A percentile compares a stretch with the other conserved stretches of the same genome.
phyloP scores from a whole-genome alignment of 352 stramenopile genomes.

The Phytophthora pistaciae region DNA sequence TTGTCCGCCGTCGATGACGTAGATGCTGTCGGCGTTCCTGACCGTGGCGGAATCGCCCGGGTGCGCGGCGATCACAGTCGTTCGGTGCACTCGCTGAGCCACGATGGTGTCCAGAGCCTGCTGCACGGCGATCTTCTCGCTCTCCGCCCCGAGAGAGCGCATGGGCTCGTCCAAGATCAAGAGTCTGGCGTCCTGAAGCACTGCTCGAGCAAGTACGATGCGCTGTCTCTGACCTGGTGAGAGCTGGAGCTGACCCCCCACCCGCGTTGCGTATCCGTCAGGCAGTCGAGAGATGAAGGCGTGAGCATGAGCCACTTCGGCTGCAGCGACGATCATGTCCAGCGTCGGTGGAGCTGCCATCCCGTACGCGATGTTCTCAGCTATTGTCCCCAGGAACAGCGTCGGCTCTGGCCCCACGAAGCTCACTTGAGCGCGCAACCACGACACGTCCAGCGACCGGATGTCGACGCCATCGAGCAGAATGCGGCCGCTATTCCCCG shows the following conservation, averaged over 20 bases:
- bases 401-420: constrained; percentile 64
- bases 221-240: constrained; percentile 75
- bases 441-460: constrained; percentile 69
- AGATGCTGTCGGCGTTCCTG: constrained; percentile 46
- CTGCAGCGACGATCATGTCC: constrained; percentile 88
- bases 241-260: constrained; percentile 90
- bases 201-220: constrained; percentile 93
- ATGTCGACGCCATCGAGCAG: constrained; percentile 84
- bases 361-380: constrained; percentile 74
- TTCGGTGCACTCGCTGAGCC: constrained; percentile 37
- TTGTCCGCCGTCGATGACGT: constrained; percentile 30
- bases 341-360: constrained; percentile 49
- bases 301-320: constrained; percentile 93
- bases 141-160: constrained; percentile 73
- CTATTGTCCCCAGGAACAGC: constrained; percentile 69
- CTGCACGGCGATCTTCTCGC: constrained; percentile 74
- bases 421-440: constrained; percentile 66
- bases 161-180: constrained; percentile 94
- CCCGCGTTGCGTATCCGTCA: constrained; percentile 92
- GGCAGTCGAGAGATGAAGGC: constrained; percentile 93
- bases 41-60: constrained; percentile 46
- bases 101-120: constrained; percentile 55
- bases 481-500: constrained; percentile 49
- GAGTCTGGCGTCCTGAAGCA: constrained; percentile 90
- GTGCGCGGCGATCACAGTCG: constrained; percentile 54